These are phyloP conservation scores for Rhazya stricta DNA, from an alignment of 257 asterid genomes.

Conservation along the genomic window DNA sequence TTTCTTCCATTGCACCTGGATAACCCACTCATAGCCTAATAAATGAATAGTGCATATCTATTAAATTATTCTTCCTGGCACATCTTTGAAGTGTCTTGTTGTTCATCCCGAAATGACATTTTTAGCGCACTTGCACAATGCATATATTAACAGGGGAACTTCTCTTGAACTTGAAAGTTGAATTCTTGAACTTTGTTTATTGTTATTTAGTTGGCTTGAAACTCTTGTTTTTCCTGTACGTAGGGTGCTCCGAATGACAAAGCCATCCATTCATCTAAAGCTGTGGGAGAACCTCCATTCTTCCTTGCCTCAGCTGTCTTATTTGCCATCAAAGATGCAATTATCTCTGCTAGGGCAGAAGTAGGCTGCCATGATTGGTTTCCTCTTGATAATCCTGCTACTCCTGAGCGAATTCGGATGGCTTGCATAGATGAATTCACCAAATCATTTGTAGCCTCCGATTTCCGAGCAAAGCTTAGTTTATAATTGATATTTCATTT, in stretches of 20 bases:
- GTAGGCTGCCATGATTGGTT: constrained; percentile 69
- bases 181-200: no score
- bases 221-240: constrained; percentile 10
- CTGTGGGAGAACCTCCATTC: constrained; percentile 98
- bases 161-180: background rate
- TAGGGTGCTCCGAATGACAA: constrained; percentile 76
- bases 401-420: constrained; percentile 98
- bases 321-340: constrained; percentile 86
- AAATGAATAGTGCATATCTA: no score
- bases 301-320: constrained; percentile 76
- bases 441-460: constrained; percentile 32
- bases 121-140: background rate
- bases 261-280: constrained; percentile 94
- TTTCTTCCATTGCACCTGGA: no score
- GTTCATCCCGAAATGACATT: no score
- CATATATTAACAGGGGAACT: background rate
- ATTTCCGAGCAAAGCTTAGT: constrained; percentile 67
- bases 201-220: no score
- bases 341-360: constrained; percentile 73
- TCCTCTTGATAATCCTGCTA: constrained; percentile 84
- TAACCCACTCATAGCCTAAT: no score
- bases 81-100: no score
- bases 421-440: constrained; percentile 78
- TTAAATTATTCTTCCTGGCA: no score
- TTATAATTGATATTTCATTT: constrained; percentile 21